Evolutionary conservation across 2,329 filamentous ascomycete species (phyloP).

Genomic region (Cladophialophora exuberans): DNA sequence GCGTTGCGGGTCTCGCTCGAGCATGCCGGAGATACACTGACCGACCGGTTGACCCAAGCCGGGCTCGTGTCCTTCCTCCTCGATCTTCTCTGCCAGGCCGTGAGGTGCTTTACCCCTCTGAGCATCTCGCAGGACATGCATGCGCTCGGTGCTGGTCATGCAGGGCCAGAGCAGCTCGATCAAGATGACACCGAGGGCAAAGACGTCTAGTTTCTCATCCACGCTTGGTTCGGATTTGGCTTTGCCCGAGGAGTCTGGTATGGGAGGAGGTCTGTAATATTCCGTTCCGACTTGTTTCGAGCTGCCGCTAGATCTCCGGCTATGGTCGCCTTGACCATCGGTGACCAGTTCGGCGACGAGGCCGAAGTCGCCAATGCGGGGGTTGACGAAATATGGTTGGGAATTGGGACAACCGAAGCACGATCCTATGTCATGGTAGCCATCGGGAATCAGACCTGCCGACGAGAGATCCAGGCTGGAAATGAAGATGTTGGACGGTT

Average conservation of each 20-base stretch:
- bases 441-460: slow-evolving; percentile 45
- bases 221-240: slow-evolving; percentile 25
- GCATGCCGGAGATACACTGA: slow-evolving; percentile 47
- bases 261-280: slow-evolving; percentile 60
- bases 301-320: slow-evolving; percentile 10
- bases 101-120: slow-evolving; percentile 39
- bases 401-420: slow-evolving; percentile 28
- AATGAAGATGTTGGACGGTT: slow-evolving; percentile 70
- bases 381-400: slow-evolving; percentile 51
- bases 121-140: slow-evolving; percentile 46
- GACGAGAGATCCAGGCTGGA: slow-evolving; percentile 45
- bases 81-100: slow-evolving; percentile 44
- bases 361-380: slow-evolving; percentile 71
- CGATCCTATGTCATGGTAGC: slow-evolving; percentile 44
- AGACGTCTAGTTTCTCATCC: slow-evolving; percentile 56
- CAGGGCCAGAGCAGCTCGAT: slow-evolving; percentile 65
- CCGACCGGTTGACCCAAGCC: slow-evolving; percentile 40
- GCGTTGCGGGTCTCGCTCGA: slow-evolving; percentile 40
- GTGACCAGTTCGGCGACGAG: slow-evolving; percentile 58
- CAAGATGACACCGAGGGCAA: slow-evolving; percentile 43
- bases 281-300: slow-evolving; percentile 61
- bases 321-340: not conserved
- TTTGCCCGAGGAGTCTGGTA: slow-evolving; percentile 15
- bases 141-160: slow-evolving; percentile 53
- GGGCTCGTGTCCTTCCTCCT: slow-evolving; percentile 37